Evolutionary conservation across 345 rosid genomes (phyloP), one percentile per base, ranked within the genome.

Genomic region (Psidium guajava): DNA sequence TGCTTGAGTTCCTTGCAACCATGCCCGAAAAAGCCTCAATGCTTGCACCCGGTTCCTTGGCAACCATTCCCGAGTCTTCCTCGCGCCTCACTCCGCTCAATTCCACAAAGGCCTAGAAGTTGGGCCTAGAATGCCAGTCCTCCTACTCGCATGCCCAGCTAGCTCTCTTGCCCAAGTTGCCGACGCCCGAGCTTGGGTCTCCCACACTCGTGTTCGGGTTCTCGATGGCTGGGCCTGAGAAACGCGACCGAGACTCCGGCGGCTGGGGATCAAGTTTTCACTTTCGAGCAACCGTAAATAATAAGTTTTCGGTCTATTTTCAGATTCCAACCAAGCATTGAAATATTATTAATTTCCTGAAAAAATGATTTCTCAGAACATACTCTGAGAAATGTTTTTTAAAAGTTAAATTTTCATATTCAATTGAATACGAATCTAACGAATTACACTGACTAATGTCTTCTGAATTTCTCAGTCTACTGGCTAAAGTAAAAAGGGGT

Each of bases 111-210:
- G 1, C 32, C 12, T 58, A 58, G 12, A 58, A 1, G 69, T 16
- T 58, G 1, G 1, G 36, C 18, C 36, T 0, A 59, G 4, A 32
- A n/a, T 3, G 16, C 4, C 1, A 6, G 0, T 13, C 32, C 15
- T 14, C n/a, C 2, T 11, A 0, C 0, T 57, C 15, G 0, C 3
- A 16, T 59, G 0, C 69, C 27, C 9, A n/a, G n/a, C n/a, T n/a
- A 1, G 4, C 18, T 59, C 36, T 59, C 18, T 1, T n/a, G 8
- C 9, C 36, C 36, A 59, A n/a, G 7, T n/a, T 1, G 2, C 8
- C 0, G 1, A 59, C 3, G 2, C 14, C 14, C 0, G 8, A n/a
- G 69, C 36, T 3, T 0, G 0, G 18, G 36, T 13, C 18, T 59
- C 36, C 3, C 0, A 6, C 15, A 8, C 18, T n/a, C 54, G 0